Conservation (phyloP, 345 rosid species). For the Isatis tinctoria region DNA sequence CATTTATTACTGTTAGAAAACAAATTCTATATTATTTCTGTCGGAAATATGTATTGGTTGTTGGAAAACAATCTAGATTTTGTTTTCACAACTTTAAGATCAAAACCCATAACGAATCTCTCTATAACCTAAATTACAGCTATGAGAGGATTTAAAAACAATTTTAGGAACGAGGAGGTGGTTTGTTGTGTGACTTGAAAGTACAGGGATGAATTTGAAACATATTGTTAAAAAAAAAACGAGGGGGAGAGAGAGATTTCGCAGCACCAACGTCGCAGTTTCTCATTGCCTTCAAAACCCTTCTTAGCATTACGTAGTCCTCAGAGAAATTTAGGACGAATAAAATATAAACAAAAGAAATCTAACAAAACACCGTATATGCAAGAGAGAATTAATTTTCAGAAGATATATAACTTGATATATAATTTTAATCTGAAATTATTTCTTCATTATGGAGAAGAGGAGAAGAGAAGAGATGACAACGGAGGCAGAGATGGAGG, state of each 20-base stretch:
- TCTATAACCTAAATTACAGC: no score
- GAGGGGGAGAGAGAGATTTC: constrained; percentile 9
- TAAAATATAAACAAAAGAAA: background rate
- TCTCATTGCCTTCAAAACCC: constrained; percentile 23
- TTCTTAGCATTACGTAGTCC: constrained; percentile 8
- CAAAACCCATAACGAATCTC: no score
- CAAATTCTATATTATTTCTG: no score
- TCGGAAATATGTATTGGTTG: background rate
- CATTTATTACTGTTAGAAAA: background rate
- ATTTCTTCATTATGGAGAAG: constrained; percentile 5
- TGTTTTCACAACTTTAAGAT: no score
- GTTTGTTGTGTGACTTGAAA: background rate
- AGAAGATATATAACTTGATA: background rate
- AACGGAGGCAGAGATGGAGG: constrained; percentile 18
- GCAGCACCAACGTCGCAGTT: constrained; percentile 28
- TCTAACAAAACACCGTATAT: background rate
- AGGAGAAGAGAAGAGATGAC: constrained; percentile 16
- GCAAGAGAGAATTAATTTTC: background rate
- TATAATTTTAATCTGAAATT: background rate
- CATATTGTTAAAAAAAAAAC: background rate
- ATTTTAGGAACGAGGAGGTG: background rate
- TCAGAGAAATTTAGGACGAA: background rate
- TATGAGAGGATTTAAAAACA: no score
- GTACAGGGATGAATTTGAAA: background rate
- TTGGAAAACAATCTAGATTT: no score